Evolutionary conservation across 331 rosid genomes (phyloP).

Genomic region (Arachis monticola): DNA sequence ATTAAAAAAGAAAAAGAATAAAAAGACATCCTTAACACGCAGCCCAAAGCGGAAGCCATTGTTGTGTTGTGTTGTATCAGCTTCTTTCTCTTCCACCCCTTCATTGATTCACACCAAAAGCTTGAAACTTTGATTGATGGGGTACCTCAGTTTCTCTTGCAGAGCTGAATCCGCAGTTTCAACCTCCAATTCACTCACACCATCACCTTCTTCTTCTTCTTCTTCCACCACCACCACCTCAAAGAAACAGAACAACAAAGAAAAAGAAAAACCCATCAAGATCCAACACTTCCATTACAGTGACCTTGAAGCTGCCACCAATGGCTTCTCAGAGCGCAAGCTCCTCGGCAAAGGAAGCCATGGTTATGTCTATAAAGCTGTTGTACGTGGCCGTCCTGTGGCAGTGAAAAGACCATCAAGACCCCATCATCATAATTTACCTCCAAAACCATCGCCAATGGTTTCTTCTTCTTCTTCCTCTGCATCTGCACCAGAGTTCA

Average conservation of each 20-base stretch:
- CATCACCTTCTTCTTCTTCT: conserved; percentile 40
- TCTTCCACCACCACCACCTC: not conserved
- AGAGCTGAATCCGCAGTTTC: conserved; percentile 80
- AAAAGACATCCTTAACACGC: not conserved
- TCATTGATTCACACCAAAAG: conserved; percentile 19
- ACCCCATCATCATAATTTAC: conserved; percentile 23
- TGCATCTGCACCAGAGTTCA: conserved; percentile 41
- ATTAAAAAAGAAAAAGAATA: not conserved
- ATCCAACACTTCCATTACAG: conserved; percentile 93
- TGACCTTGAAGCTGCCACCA: conserved; percentile 93
- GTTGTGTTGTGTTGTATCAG: not conserved
- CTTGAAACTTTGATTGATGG: conserved; percentile 56
- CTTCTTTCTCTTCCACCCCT: not conserved
- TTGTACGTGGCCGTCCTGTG: conserved; percentile 76
- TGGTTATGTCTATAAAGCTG: conserved; percentile 89
- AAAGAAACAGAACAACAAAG: conserved; percentile 46
- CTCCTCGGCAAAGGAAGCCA: conserved; percentile 97
- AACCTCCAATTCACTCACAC: conserved; percentile 56
- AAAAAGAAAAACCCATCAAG: conserved; percentile 74
- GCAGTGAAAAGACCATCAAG: conserved; percentile 92
- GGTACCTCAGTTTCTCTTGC: conserved; percentile 80
- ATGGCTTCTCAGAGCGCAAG: conserved; percentile 88
- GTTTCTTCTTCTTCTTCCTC: conserved; percentile 36
- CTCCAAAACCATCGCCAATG: conserved; percentile 7
- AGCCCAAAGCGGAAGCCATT: conserved; percentile 12